Percentiles rank a stretch among this genome's conserved stretches.
These are phyloP conservation scores for Plasmopara viticola DNA, from an alignment of 352 stramenopile genomes.

Conservation along the genomic window DNA sequence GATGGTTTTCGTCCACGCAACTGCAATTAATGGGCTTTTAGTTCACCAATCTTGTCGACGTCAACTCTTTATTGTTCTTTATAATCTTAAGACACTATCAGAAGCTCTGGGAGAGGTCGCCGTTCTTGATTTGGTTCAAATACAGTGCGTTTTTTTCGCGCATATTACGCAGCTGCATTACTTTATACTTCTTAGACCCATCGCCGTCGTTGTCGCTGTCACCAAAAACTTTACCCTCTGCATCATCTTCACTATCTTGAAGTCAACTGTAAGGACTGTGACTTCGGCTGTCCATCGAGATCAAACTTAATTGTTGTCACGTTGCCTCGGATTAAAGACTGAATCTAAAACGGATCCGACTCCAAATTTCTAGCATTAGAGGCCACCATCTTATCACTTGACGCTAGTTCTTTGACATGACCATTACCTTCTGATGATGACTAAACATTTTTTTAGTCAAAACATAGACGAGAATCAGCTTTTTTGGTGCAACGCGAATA, in stretches of 20 bases:
- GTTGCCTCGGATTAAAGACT: constrained; percentile 18
- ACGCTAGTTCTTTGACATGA: constrained; percentile 7
- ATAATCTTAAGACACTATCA: constrained; percentile 95
- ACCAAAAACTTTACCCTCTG: constrained; percentile 27
- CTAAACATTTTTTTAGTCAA: too few relatives aligned
- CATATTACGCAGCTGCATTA: constrained; percentile 63
- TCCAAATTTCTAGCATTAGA: constrained; percentile 10
- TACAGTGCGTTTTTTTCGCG: constrained; percentile 72
- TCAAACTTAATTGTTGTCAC: constrained; percentile 26
- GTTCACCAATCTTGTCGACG: constrained; percentile 70
- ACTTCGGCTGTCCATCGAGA: constrained; percentile 20
- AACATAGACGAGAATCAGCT: too few relatives aligned
- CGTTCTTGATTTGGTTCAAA: constrained; percentile 78
- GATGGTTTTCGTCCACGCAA: constrained; percentile 87
- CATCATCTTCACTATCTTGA: constrained; percentile 19
- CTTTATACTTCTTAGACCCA: constrained; percentile 52
- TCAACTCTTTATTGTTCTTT: constrained; percentile 99
- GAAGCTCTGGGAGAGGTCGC: constrained; percentile 45
- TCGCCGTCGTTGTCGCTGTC: constrained; percentile 30
- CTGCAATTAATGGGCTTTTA: constrained; percentile 60
- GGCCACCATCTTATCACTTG: constrained; percentile 13
- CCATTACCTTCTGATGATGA: constrained; percentile 5
- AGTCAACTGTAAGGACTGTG: constrained; percentile 29
- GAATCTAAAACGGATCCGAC: constrained; percentile 12
- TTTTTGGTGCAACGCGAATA: too few relatives aligned